These are phyloP conservation scores for Pleurotus tuoliensis DNA, from an alignment of 768 basidiomycete species.

Conservation along the genomic window DNA sequence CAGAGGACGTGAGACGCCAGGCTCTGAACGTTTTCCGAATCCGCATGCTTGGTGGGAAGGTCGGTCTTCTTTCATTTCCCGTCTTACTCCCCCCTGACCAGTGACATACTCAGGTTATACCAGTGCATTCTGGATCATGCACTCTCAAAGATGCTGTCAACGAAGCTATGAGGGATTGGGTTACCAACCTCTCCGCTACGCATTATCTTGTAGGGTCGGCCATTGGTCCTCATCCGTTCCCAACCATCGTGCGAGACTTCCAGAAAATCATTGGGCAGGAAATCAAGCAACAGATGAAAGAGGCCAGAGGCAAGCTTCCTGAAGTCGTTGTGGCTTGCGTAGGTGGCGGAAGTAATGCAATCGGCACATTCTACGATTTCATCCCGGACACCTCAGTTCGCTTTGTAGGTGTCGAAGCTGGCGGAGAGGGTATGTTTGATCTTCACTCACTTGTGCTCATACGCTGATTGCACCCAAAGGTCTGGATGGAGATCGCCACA, in stretches of 20 bases:
- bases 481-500: conserved; percentile 80
- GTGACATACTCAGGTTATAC: conserved; percentile 62
- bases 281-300: conserved; percentile 83
- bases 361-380: conserved; percentile 97
- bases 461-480: conserved; percentile 32
- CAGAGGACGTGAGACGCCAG: conserved; percentile 94
- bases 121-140: conserved; percentile 89
- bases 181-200: conserved; percentile 88
- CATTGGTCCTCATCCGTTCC: conserved; percentile 98
- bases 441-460: not conserved
- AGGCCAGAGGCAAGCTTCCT: conserved; percentile 77
- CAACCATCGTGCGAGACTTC: conserved; percentile 97
- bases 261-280: conserved; percentile 93
- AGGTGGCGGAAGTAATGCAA: conserved; percentile 96
- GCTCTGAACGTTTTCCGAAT: conserved; percentile 98
- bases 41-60: conserved; percentile 93
- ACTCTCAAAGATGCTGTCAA: conserved; percentile 99
- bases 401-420: conserved; percentile 93
- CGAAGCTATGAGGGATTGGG: conserved; percentile 98
- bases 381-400: conserved; percentile 83
- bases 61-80: conserved; percentile 19
- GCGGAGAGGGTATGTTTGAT: conserved; percentile 76
- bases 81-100: not conserved
- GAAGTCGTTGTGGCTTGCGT: conserved; percentile 96
- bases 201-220: conserved; percentile 97